A percentile compares a stretch with the other conserved stretches of the same genome.
Conservation (phyloP, 2,329 filamentous ascomycete genomes). For the Botrytis pseudocinerea region DNA sequence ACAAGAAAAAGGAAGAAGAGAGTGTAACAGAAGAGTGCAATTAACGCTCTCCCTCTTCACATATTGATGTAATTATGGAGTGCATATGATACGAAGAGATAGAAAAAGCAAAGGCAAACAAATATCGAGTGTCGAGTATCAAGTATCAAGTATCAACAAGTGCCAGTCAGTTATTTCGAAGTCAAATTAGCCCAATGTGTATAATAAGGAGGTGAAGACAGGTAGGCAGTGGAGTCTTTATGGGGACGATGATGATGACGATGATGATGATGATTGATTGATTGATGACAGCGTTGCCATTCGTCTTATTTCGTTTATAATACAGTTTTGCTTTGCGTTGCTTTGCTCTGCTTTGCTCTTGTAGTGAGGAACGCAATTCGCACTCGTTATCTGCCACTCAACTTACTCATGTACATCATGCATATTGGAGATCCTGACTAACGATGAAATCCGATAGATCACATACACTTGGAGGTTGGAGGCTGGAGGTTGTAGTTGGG, state of each 20-base stretch:
- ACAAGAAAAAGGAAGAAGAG: constrained; percentile 6
- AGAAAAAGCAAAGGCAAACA: not conserved
- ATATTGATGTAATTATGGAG: not conserved
- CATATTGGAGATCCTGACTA: not conserved
- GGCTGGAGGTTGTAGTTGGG: not conserved
- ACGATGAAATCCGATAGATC: constrained; percentile 1
- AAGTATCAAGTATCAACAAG: not conserved
- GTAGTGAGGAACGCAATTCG: not conserved
- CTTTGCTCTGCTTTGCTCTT: not conserved
- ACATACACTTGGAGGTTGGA: not conserved
- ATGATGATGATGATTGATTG: constrained; percentile 1
- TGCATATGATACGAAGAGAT: not conserved
- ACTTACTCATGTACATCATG: not conserved
- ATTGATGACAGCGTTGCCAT: constrained; percentile 15
- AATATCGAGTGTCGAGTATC: not conserved
- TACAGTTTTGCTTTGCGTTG: not conserved
- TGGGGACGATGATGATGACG: constrained; percentile 3
- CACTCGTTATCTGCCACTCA: not conserved
- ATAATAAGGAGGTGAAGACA: constrained; percentile 3
- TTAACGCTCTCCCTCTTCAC: constrained; percentile 4
- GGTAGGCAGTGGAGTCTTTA: constrained; percentile 9
- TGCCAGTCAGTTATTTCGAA: not conserved
- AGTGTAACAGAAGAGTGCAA: not conserved
- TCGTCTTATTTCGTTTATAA: not conserved
- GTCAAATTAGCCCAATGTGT: not conserved